Evolutionary conservation across 208 protist species (phyloP).

Genomic region (Trypanosoma congolense): DNA sequence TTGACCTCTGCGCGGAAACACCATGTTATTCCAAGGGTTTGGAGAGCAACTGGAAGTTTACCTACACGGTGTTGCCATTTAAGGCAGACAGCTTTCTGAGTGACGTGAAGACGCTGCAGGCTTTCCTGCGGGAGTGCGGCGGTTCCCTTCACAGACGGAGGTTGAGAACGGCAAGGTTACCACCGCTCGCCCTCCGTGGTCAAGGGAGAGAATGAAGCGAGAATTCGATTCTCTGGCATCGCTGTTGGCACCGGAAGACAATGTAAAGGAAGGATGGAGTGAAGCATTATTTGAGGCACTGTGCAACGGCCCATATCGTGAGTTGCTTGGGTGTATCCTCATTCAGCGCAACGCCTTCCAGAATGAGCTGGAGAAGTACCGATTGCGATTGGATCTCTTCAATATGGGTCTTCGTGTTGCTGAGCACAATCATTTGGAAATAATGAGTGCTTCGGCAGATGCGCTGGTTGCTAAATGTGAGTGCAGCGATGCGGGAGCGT

Average conservation of each 20-base stretch:
- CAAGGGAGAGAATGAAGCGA: constrained; percentile 5
- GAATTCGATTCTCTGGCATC: constrained; percentile 16
- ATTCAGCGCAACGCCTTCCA: constrained; percentile 84
- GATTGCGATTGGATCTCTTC: constrained; percentile 75
- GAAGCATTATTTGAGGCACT: constrained; percentile 23
- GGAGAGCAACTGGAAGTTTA: constrained; percentile 26
- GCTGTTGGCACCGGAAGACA: constrained; percentile 8
- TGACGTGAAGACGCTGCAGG: constrained; percentile 53
- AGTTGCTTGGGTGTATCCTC: constrained; percentile 76
- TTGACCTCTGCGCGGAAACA: constrained; percentile 24
- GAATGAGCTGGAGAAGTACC: constrained; percentile 79
- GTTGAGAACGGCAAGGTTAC: not conserved
- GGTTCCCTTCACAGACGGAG: constrained; percentile 9
- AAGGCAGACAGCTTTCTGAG: constrained; percentile 43
- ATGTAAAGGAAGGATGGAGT: not conserved
- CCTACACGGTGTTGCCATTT: constrained; percentile 71
- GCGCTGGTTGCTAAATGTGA: constrained; percentile 5
- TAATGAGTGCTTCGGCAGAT: constrained; percentile 69
- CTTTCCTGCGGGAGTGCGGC: constrained; percentile 67
- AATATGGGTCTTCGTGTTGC: constrained; percentile 78
- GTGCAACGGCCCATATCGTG: constrained; percentile 42
- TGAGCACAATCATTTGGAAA: constrained; percentile 81
- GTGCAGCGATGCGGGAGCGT: not conserved
- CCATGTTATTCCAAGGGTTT: constrained; percentile 48
- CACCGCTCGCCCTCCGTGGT: not conserved